A percentile compares a stretch with the other conserved stretches of the same genome.
Evolutionary conservation across 495 filamentous ascomycete species (phyloP).

Genomic region (Hypoxylon trugodes): DNA sequence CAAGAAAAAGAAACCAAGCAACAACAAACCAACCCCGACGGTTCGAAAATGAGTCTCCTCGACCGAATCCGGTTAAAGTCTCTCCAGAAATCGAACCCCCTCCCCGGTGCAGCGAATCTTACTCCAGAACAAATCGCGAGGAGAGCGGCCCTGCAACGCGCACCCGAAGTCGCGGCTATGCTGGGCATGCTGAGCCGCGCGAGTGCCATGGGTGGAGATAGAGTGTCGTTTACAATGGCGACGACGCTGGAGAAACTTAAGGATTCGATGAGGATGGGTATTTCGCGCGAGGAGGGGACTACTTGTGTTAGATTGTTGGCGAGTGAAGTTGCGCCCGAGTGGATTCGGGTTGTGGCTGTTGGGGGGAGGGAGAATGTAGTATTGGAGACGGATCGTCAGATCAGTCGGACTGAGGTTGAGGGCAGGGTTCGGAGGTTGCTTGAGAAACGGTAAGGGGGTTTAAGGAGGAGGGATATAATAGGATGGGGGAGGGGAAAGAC

Average conservation of each 20-base stretch:
- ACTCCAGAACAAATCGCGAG: constrained; percentile 61
- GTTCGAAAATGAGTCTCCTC: constrained; percentile 58
- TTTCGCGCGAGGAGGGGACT: constrained; percentile 66
- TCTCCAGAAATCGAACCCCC: constrained; percentile 50
- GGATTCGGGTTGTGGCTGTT: constrained; percentile 65
- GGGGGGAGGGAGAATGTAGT: constrained; percentile 66
- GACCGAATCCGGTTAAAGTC: constrained; percentile 72
- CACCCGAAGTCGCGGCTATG: constrained; percentile 67
- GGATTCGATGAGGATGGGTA: constrained; percentile 67
- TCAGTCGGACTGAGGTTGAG: constrained; percentile 53
- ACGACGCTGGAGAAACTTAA: constrained; percentile 65
- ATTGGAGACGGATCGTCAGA: constrained; percentile 55
- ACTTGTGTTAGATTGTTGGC: constrained; percentile 64
- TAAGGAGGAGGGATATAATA: background rate
- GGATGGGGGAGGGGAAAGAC: background rate
- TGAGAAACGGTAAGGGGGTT: constrained; percentile 27
- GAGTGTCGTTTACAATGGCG: constrained; percentile 67
- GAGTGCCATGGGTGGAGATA: constrained; percentile 39
- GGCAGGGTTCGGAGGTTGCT: constrained; percentile 53
- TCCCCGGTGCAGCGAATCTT: constrained; percentile 45
- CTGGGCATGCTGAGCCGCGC: constrained; percentile 64
- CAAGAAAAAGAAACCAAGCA: constrained; percentile 40
- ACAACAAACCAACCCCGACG: constrained; percentile 39
- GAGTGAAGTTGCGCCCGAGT: constrained; percentile 68
- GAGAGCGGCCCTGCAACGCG: constrained; percentile 65